phyloP scores from a whole-genome alignment of 345 rosid genomes.

The Rubroshorea leprosula region DNA sequence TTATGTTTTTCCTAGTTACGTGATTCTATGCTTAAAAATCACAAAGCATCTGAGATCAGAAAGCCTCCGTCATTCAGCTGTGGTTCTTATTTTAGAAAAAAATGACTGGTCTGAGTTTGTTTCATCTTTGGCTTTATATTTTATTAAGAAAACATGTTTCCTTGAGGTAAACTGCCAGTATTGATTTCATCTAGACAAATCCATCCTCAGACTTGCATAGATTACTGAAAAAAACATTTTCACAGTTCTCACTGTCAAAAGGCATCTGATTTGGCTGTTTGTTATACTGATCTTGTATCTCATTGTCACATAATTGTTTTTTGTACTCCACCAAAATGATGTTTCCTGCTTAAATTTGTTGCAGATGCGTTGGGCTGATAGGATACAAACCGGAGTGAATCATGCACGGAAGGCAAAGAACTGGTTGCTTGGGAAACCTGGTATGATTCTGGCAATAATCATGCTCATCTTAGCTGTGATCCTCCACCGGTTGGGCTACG shows the following conservation, averaged over 20 bases:
- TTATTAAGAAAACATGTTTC: not conserved
- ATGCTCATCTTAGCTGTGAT: conserved; percentile 79
- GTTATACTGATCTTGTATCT: too few species aligned
- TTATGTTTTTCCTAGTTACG: not conserved
- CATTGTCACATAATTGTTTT: too few species aligned
- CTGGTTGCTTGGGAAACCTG: conserved; percentile 83
- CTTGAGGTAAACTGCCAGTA: too few species aligned
- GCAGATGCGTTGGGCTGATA: conserved; percentile 93
- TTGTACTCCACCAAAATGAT: not conserved
- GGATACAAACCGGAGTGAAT: conserved; percentile 70
- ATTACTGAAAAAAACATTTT: too few species aligned
- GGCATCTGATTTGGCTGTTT: too few species aligned
- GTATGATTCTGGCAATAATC: conserved; percentile 70
- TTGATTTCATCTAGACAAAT: too few species aligned
- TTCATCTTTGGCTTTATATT: too few species aligned
- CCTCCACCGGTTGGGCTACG: conserved; percentile 73
- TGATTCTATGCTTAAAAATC: not conserved
- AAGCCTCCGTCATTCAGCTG: too few species aligned
- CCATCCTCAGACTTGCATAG: too few species aligned
- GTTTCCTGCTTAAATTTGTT: conserved; percentile 1
- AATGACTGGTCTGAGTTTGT: too few species aligned
- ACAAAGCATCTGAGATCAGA: not conserved
- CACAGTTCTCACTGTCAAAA: too few species aligned
- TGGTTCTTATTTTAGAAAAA: too few species aligned
- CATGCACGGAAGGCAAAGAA: conserved; percentile 78